These are phyloP conservation scores for Aspergillus fumigatiaffinis DNA, from an alignment of 2,329 filamentous ascomycete genomes.

Conservation along the genomic window DNA sequence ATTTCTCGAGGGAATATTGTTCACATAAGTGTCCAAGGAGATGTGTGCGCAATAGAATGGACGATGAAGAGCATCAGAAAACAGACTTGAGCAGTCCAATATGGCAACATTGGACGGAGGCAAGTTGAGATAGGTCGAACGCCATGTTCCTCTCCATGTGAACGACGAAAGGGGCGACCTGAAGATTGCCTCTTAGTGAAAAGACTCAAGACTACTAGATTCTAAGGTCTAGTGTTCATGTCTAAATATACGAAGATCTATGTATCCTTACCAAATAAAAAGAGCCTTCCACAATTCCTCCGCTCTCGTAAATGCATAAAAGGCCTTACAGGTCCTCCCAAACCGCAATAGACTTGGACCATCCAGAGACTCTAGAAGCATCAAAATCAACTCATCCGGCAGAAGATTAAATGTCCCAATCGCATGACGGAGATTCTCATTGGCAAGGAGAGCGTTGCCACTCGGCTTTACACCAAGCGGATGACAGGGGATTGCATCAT, in stretches of 20 bases:
- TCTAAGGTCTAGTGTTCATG: neutral
- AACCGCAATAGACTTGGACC: slow-evolving; percentile 58
- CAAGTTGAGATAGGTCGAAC: slow-evolving; percentile 68
- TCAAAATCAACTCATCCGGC: slow-evolving; percentile 75
- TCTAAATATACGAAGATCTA: neutral
- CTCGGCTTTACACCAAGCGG: slow-evolving; percentile 80
- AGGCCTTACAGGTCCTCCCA: slow-evolving; percentile 74
- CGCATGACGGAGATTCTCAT: slow-evolving; percentile 61
- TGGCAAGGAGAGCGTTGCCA: slow-evolving; percentile 72
- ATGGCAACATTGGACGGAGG: slow-evolving; percentile 50
- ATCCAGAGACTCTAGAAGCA: slow-evolving; percentile 73
- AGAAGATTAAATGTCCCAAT: slow-evolving; percentile 64
- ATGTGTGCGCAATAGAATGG: slow-evolving; percentile 87
- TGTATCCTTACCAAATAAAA: slow-evolving; percentile 71
- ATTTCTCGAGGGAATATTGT: slow-evolving; percentile 69
- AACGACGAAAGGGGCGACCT: slow-evolving; percentile 41
- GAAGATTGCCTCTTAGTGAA: slow-evolving; percentile 14
- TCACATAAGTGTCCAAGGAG: slow-evolving; percentile 60
- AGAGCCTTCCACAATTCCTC: slow-evolving; percentile 88
- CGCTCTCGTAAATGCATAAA: slow-evolving; percentile 77
- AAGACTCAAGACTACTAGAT: slow-evolving; percentile 1
- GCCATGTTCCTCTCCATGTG: slow-evolving; percentile 79
- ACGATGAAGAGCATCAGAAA: slow-evolving; percentile 83
- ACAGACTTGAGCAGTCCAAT: slow-evolving; percentile 73
- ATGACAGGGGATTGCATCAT: slow-evolving; percentile 66